Percentiles rank a stretch among this genome's conserved stretches.
These are phyloP conservation scores for Aristolochia californica DNA, from an alignment of 164 flowering plant genomes.

Conservation along the genomic window DNA sequence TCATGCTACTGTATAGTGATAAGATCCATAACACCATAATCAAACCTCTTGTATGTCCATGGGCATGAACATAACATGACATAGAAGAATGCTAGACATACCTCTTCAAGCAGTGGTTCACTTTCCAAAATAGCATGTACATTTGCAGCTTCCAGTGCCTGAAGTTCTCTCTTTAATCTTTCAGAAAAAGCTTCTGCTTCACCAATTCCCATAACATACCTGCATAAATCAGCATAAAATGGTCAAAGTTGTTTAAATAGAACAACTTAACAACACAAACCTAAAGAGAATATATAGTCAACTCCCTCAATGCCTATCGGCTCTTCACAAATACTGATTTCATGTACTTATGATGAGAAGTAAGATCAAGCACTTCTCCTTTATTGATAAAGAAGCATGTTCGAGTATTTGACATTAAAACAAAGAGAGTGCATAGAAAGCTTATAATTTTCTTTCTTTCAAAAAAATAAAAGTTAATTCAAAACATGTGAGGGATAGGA, in stretches of 20 bases:
- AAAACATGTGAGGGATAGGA: neutral
- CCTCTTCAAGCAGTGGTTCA: constrained; percentile 89
- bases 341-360: too few species aligned
- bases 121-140: constrained; percentile 97
- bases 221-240: constrained; percentile 20
- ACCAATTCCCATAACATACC: constrained; percentile 98
- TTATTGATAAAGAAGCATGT: too few species aligned
- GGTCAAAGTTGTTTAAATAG: neutral
- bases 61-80: too few species aligned
- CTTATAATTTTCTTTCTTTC: neutral
- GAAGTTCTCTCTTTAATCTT: constrained; percentile 94
- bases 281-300: too few species aligned
- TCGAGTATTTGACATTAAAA: too few species aligned
- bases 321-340: too few species aligned
- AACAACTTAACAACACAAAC: too few species aligned
- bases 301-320: too few species aligned
- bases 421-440: neutral
- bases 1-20: too few species aligned
- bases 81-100: constrained; percentile 7
- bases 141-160: constrained; percentile 97
- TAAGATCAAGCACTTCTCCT: too few species aligned
- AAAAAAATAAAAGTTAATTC: neutral
- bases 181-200: constrained; percentile 99
- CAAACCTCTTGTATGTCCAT: too few species aligned
- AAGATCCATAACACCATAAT: too few species aligned